Evolutionary conservation across 805 yeast species (phyloP).

Genomic region (Myxozyma nipponensis): DNA sequence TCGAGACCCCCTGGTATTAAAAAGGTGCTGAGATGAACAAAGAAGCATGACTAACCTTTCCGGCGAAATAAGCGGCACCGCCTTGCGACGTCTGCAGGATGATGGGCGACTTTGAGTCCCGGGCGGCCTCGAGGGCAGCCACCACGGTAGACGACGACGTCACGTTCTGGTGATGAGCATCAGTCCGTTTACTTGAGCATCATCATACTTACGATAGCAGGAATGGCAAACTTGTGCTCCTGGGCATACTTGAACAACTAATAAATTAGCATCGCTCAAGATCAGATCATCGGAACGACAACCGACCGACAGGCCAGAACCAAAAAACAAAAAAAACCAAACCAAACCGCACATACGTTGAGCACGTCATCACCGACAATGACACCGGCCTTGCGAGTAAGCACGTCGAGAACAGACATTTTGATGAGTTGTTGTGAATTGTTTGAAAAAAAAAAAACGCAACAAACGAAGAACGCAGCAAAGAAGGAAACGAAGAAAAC

Average conservation of each 20-base stretch:
- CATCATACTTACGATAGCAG: constrained; percentile 65
- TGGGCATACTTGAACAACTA: constrained; percentile 81
- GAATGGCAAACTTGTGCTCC: constrained; percentile 90
- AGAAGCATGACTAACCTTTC: constrained; percentile 51
- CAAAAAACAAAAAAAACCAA: background rate
- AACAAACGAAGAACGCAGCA: too few relatives aligned
- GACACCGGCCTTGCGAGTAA: constrained; percentile 92
- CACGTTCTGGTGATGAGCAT: constrained; percentile 62
- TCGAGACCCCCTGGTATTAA: constrained; percentile 63
- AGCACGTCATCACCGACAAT: constrained; percentile 97
- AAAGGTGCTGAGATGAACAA: background rate
- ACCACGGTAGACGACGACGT: constrained; percentile 96
- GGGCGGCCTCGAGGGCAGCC: constrained; percentile 96
- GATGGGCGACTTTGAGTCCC: constrained; percentile 91
- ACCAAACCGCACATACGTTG: constrained; percentile 29
- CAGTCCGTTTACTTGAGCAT: background rate
- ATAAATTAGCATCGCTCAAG: background rate
- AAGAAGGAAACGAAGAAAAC: too few relatives aligned
- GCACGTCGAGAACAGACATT: constrained; percentile 57
- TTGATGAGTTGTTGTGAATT: too few relatives aligned
- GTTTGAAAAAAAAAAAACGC: too few relatives aligned
- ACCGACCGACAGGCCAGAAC: background rate
- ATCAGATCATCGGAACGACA: background rate
- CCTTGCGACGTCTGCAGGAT: constrained; percentile 96
- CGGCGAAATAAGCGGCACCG: constrained; percentile 99